Evolutionary conservation across 2,329 filamentous ascomycete genomes (phyloP).

Genomic region (Lecanoromycetidae sp.): DNA sequence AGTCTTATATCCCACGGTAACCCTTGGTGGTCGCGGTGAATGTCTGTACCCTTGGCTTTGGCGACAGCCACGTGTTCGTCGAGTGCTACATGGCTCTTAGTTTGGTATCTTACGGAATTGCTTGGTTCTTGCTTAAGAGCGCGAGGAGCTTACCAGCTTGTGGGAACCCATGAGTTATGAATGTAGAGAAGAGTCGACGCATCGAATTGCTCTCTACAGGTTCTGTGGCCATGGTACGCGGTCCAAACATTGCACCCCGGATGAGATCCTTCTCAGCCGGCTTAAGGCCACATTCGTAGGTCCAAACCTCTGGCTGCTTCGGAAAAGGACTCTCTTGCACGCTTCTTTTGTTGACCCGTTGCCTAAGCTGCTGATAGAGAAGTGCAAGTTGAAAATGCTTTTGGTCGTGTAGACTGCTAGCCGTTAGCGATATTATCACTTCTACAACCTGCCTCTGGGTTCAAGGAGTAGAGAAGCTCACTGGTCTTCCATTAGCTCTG

Average conservation of each 20-base stretch:
- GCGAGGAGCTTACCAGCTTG: conserved; percentile 3
- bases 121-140: no score
- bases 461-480: not conserved
- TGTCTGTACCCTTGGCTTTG: not conserved
- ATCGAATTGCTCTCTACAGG: no score
- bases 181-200: no score
- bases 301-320: not conserved
- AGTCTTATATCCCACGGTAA: not conserved
- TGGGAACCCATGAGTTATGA: no score
- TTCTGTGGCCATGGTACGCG: not conserved
- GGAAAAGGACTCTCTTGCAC: no score
- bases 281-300: not conserved
- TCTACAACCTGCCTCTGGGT: not conserved
- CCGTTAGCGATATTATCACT: not conserved
- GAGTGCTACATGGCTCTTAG: conserved; percentile 2
- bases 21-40: conserved; percentile 1
- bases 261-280: not conserved
- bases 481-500: conserved; percentile 3
- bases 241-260: not conserved
- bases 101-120: no score
- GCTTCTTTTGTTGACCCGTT: not conserved
- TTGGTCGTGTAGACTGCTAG: not conserved
- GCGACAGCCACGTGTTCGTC: not conserved
- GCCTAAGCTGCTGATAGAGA: conserved; percentile 2
- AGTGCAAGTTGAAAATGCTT: conserved; percentile 1